phyloP scores from a whole-genome alignment of 345 rosid genomes.

The Lepidium didymum region DNA sequence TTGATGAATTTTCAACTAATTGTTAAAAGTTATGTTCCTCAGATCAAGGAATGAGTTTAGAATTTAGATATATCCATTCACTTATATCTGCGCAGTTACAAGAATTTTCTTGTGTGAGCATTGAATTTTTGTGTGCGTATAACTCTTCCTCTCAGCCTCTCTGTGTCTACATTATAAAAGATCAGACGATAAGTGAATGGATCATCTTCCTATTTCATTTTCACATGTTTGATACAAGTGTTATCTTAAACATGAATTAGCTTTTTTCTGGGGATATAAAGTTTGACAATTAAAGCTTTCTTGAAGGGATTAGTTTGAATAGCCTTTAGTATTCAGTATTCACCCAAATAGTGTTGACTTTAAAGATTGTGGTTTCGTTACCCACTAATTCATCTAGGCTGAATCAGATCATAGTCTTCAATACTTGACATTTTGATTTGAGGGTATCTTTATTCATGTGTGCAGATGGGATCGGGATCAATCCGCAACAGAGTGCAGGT shows the following conservation, averaged over 20 bases:
- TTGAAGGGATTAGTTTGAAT: not conserved
- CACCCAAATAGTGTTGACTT: not conserved
- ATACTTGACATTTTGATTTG: not conserved
- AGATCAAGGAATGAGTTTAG: not conserved
- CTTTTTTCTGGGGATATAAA: not conserved
- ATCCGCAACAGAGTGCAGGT: conserved; percentile 99
- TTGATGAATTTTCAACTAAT: not conserved
- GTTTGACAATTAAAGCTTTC: not conserved
- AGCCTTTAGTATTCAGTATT: not conserved
- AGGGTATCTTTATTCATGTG: not conserved
- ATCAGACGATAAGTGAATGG: not conserved
- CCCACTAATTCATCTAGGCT: not conserved
- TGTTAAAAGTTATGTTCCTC: not conserved
- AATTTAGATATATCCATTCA: not conserved
- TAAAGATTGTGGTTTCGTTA: not conserved
- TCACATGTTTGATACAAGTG: not conserved
- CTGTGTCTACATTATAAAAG: not conserved
- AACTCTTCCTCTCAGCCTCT: not conserved
- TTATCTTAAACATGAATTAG: not conserved
- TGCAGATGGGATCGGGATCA: conserved; percentile 96
- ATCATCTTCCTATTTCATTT: not conserved
- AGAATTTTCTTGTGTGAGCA: not conserved
- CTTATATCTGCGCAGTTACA: not conserved
- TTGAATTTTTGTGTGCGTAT: not conserved
- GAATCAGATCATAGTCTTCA: not conserved